Evolutionary conservation across 2,329 filamentous ascomycete species (phyloP), one percentile per base, ranked within the genome.

Genomic region (Xylariaceae sp.): DNA sequence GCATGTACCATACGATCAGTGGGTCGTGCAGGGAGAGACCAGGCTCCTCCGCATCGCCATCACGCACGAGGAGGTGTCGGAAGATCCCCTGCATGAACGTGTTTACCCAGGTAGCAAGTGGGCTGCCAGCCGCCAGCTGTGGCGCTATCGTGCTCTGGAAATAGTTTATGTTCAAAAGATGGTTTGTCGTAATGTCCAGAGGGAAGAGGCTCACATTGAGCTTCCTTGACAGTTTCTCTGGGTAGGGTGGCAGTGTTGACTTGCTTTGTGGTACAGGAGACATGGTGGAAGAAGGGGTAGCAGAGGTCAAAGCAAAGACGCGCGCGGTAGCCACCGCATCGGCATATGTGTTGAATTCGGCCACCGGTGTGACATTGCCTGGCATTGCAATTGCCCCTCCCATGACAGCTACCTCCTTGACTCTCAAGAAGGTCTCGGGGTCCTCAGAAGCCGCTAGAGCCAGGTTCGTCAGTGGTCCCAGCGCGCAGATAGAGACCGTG

Each of bases 301-400:
- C 81, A 1, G 87, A 90, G 0, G 88, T 91, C 59, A 94, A 75
- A 5, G 89, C 87, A 66, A 86, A 91, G 19, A 94, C 80, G 11
- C 88, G 80, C 8, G 89, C 88, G 0, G 88, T 83, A 31, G 89
- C 88, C 41, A 89, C 80, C 26, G 88, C 79, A 69, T 99, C 95
- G 55, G 94, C 91, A 67, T 90, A 95, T 54, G 87, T 88, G 76
- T 99, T 99, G 80, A 99, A 99, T 70, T 99, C 94, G 59, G 89
- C 90, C 9, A 87, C 82, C 1, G 94, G 92, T 45, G 84, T 85
- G 66, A 89, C 84, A 71, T 99, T 99, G 63, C 94, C 94, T 49
- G 85, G 80, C 44, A 84, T 74, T 56, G 88, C 79, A 51, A 99
- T 81, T 29, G 89, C 86, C 56, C 94, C 94, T 56, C 92, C 94